Percentiles rank a stretch among this genome's conserved stretches.
phyloP scores from a whole-genome alignment of 352 stramenopile genomes.

The Pythium aristosporum region DNA sequence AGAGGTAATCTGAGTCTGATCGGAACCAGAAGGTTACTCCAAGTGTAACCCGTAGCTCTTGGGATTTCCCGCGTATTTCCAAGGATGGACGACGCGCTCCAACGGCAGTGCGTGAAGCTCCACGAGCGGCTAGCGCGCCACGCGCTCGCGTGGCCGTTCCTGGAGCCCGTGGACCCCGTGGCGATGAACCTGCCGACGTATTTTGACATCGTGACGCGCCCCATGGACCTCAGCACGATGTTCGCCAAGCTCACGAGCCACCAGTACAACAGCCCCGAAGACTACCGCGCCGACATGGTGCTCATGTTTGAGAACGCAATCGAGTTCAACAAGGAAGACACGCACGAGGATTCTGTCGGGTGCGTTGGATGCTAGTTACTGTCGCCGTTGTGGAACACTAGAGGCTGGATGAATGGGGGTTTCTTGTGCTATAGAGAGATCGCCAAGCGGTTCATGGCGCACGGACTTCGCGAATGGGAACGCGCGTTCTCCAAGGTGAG shows the following conservation, averaged over 20 bases:
- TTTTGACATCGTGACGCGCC: conserved; percentile 91
- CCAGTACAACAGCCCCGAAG: conserved; percentile 52
- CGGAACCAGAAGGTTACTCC: background rate
- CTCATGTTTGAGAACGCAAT: conserved; percentile 88
- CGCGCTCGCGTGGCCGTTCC: conserved; percentile 86
- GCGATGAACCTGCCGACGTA: conserved; percentile 93
- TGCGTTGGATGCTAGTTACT: conserved; percentile 22
- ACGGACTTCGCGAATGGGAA: conserved; percentile 54
- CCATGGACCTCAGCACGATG: conserved; percentile 98
- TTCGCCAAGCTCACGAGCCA: conserved; percentile 62
- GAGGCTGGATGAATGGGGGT: background rate
- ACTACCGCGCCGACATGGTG: conserved; percentile 69
- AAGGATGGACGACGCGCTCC: conserved; percentile 43
- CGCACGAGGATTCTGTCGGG: conserved; percentile 71
- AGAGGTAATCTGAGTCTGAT: background rate
- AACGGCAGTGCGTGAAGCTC: conserved; percentile 55
- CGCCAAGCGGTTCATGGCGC: conserved; percentile 52
- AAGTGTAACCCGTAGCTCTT: background rate
- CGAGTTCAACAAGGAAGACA: conserved; percentile 85
- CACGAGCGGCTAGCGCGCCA: conserved; percentile 67
- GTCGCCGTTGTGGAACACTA: background rate
- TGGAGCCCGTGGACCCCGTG: conserved; percentile 94
- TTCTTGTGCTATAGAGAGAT: conserved; percentile 39
- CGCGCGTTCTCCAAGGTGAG: conserved; percentile 49
- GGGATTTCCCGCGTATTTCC: background rate